Percentiles rank a stretch among this genome's conserved stretches.
Conservation (phyloP, 2,329 filamentous ascomycete species). For the Colletotrichum godetiae region DNA sequence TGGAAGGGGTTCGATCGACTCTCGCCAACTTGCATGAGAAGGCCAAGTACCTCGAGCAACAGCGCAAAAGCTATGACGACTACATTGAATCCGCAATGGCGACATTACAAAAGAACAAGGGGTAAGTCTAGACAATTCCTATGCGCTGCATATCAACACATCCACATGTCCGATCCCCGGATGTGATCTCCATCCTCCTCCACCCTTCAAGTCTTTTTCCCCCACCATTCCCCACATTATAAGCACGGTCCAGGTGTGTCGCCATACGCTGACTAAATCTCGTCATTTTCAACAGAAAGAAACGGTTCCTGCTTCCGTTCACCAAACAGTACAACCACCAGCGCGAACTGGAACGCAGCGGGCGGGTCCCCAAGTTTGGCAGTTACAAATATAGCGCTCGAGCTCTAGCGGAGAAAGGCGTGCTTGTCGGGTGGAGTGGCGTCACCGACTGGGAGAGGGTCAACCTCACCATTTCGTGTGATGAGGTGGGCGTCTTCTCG, state of each 20-base stretch:
- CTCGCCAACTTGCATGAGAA: constrained; percentile 83
- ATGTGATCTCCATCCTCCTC: neutral
- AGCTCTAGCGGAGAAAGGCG: constrained; percentile 90
- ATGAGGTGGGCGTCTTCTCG: constrained; percentile 93
- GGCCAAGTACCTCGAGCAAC: constrained; percentile 91
- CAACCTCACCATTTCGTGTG: constrained; percentile 93
- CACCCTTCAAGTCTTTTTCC: neutral
- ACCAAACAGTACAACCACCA: constrained; percentile 99
- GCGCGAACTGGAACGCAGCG: constrained; percentile 90
- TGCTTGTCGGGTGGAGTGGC: constrained; percentile 90
- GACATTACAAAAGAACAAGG: constrained; percentile 96
- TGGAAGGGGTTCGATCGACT: constrained; percentile 85
- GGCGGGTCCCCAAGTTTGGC: constrained; percentile 93
- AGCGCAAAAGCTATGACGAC: constrained; percentile 97
- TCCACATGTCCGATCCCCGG: constrained; percentile 1
- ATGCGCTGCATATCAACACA: neutral
- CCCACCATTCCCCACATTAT: constrained; percentile 11
- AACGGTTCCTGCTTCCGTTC: constrained; percentile 93
- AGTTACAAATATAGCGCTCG: constrained; percentile 97
- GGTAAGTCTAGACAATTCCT: constrained; percentile 58
- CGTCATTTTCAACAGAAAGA: constrained; percentile 70
- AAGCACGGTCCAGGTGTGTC: constrained; percentile 32
- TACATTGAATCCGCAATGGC: constrained; percentile 99
- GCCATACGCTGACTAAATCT: constrained; percentile 39
- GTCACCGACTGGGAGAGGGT: constrained; percentile 90